Conservation (phyloP, 495 filamentous ascomycete genomes). For the Articulospora tetracladia region DNA sequence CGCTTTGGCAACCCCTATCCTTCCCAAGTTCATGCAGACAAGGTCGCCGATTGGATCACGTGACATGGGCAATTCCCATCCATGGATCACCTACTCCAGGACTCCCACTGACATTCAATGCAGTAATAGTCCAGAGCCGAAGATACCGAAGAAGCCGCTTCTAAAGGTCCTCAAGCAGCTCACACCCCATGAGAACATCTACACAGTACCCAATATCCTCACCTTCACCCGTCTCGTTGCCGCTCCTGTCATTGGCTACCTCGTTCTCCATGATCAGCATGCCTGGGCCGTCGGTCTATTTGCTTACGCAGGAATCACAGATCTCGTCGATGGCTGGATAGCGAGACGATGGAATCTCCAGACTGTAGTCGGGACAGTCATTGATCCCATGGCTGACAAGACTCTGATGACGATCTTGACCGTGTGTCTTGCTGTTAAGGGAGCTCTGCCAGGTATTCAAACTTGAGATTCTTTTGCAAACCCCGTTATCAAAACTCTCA, state of each 20-base stretch:
- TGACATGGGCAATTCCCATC: no score
- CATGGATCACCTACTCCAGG: neutral
- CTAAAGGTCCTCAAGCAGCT: slow-evolving; percentile 20
- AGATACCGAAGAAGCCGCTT: slow-evolving; percentile 18
- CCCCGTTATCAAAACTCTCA: neutral
- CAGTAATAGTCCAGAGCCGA: neutral
- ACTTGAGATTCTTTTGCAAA: no score
- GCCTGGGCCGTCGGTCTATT: slow-evolving; percentile 77
- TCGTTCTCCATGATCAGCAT: slow-evolving; percentile 80
- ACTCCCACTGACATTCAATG: neutral
- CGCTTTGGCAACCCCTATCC: neutral
- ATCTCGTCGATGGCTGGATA: slow-evolving; percentile 89
- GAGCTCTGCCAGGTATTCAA: slow-evolving; percentile 76
- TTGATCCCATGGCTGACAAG: slow-evolving; percentile 97
- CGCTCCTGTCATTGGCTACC: slow-evolving; percentile 84
- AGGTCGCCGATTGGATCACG: no score
- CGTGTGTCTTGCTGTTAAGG: slow-evolving; percentile 75
- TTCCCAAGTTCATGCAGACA: neutral
- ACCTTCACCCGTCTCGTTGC: slow-evolving; percentile 83
- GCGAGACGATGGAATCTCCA: slow-evolving; percentile 81
- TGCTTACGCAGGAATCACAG: slow-evolving; percentile 86
- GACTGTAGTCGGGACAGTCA: slow-evolving; percentile 93
- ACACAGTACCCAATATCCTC: slow-evolving; percentile 88
- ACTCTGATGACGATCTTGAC: slow-evolving; percentile 89
- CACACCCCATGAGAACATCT: slow-evolving; percentile 79